A percentile compares a stretch with the other conserved stretches of the same genome.
Conservation (phyloP, 2,329 filamentous ascomycete species). For the Myriosclerotinia scirpicola region DNA sequence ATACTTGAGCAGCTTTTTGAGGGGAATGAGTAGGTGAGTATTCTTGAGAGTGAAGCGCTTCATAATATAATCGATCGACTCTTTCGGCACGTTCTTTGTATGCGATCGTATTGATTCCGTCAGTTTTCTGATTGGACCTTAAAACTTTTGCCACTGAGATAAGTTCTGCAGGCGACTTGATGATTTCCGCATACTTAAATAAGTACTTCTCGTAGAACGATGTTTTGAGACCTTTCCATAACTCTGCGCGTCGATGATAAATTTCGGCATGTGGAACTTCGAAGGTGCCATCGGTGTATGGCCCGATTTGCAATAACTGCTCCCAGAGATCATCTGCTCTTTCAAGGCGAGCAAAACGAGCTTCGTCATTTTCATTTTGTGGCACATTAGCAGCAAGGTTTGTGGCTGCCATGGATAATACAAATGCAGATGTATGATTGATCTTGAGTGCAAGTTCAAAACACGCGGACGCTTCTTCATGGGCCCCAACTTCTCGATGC, state of each 20-base stretch:
- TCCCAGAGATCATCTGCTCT: conserved; percentile 17
- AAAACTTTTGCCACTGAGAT: conserved; percentile 17
- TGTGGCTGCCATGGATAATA: conserved; percentile 18
- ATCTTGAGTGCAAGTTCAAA: conserved; percentile 11
- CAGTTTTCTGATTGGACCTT: conserved; percentile 13
- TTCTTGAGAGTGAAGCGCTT: conserved; percentile 12
- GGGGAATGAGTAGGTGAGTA: conserved; percentile 9
- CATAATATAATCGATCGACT: conserved; percentile 11
- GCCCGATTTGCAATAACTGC: not conserved
- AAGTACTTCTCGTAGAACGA: conserved; percentile 11
- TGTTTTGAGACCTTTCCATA: conserved; percentile 4
- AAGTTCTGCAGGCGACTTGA: conserved; percentile 8
- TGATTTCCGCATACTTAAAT: conserved; percentile 5
- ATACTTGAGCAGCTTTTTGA: conserved; percentile 9
- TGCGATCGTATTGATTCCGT: conserved; percentile 15
- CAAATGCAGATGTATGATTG: conserved; percentile 5
- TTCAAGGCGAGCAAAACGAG: conserved; percentile 7
- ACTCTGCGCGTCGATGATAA: conserved; percentile 10
- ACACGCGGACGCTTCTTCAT: conserved; percentile 11
- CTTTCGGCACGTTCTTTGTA: conserved; percentile 20
- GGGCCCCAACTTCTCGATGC: not conserved
- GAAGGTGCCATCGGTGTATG: conserved; percentile 2
- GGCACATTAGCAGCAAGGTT: not conserved
- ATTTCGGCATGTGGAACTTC: conserved; percentile 18
- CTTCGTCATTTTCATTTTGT: not conserved